A percentile compares a stretch with the other conserved stretches of the same genome.
phyloP scores from a whole-genome alignment of 257 asterid genomes.

The Nicotiana sylvestris region DNA sequence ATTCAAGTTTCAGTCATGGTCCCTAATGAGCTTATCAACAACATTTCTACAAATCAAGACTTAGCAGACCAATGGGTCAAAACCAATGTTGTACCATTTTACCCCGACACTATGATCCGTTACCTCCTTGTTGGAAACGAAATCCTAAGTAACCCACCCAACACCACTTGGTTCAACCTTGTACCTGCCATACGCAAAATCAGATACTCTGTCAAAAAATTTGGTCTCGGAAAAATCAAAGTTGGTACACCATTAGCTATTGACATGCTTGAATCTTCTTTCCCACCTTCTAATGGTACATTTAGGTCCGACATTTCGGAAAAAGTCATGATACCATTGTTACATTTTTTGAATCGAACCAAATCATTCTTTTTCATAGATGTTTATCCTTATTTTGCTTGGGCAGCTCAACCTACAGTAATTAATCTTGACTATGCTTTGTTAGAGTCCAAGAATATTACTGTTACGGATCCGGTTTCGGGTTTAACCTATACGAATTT shows the following conservation, averaged over 20 bases:
- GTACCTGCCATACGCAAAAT: constrained; percentile 86
- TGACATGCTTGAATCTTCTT: constrained; percentile 70
- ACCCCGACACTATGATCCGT: constrained; percentile 67
- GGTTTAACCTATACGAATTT: constrained; percentile 59
- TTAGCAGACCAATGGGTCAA: constrained; percentile 73
- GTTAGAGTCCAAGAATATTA: constrained; percentile 44
- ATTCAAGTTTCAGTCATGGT: constrained; percentile 81
- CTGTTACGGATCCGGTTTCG: constrained; percentile 60
- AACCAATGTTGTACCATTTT: constrained; percentile 57
- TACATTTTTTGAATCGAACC: constrained; percentile 52
- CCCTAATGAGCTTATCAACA: constrained; percentile 66
- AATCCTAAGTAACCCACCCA: constrained; percentile 62
- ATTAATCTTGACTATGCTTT: constrained; percentile 73
- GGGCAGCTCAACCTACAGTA: constrained; percentile 48
- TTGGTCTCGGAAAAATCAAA: constrained; percentile 51
- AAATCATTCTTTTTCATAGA: constrained; percentile 82
- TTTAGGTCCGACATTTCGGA: constrained; percentile 60
- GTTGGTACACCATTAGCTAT: constrained; percentile 83
- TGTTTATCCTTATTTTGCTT: constrained; percentile 77
- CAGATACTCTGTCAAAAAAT: constrained; percentile 49
- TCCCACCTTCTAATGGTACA: constrained; percentile 76
- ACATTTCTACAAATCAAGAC: constrained; percentile 56
- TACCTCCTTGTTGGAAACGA: constrained; percentile 93
- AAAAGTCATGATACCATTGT: constrained; percentile 53
- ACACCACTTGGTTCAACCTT: constrained; percentile 75